These are phyloP conservation scores for Suillus subluteus DNA, from an alignment of 768 basidiomycete genomes.

Conservation along the genomic window DNA sequence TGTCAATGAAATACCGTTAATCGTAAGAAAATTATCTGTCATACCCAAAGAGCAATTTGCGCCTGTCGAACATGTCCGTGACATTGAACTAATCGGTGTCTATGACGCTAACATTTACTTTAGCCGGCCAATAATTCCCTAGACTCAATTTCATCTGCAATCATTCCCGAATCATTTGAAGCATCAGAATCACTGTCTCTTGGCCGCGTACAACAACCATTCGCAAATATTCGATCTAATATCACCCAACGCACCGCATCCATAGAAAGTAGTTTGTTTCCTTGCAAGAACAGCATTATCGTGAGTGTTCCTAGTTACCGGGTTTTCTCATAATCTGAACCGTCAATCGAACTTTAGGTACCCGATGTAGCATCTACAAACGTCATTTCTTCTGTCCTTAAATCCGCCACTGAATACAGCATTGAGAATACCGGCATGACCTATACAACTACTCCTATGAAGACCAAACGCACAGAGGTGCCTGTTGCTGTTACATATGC, in stretches of 20 bases:
- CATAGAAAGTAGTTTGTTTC: slow-evolving; percentile 1
- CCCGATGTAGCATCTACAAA: not conserved
- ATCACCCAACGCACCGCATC: not conserved
- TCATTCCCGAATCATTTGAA: slow-evolving; percentile 8
- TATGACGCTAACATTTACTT: not conserved
- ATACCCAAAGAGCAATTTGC: not conserved
- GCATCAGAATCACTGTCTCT: not conserved
- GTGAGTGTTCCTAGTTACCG: not conserved
- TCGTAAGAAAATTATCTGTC: not conserved
- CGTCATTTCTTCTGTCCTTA: not conserved
- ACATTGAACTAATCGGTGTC: not conserved
- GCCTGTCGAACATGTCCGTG: slow-evolving; percentile 4
- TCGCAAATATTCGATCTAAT: not conserved
- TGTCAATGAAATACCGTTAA: not conserved
- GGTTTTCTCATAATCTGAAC: not conserved
- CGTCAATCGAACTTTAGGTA: not conserved
- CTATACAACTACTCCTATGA: not conserved
- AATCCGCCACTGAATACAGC: not conserved
- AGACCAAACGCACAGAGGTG: not conserved
- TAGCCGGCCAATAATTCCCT: slow-evolving; percentile 2
- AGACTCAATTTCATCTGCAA: not conserved
- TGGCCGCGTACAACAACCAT: not conserved
- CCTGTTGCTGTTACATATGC: slow-evolving; percentile 38
- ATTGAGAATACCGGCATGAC: not conserved
- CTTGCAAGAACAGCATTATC: not conserved